Evolutionary conservation across 495 filamentous ascomycete species (phyloP).

Genomic region (Friedmanniomyces endolithicus): DNA sequence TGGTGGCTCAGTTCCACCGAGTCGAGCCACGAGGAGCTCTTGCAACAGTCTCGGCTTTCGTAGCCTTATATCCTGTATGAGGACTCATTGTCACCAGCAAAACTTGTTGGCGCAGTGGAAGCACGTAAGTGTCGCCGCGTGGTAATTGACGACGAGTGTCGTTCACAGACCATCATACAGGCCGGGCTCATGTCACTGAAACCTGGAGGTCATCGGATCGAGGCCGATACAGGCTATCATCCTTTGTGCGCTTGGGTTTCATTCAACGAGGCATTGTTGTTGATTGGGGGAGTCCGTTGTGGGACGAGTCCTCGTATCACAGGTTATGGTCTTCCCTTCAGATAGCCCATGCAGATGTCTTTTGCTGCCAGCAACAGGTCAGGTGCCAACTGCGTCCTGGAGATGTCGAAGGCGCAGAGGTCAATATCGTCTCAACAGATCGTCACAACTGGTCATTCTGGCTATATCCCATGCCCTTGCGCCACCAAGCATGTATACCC

Average conservation of each 20-base stretch:
- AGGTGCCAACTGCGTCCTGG: too few relatives aligned
- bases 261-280: background rate
- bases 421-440: background rate
- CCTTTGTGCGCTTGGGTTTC: background rate
- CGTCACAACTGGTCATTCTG: constrained; percentile 4
- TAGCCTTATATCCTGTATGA: too few relatives aligned
- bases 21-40: too few relatives aligned
- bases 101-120: background rate
- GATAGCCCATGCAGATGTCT: too few relatives aligned
- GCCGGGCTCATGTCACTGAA: constrained; percentile 3
- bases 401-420: background rate
- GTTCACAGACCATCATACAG: too few relatives aligned
- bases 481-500: constrained; percentile 29
- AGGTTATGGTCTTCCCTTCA: too few relatives aligned
- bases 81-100: too few relatives aligned
- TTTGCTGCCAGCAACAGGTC: too few relatives aligned
- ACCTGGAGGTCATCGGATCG: constrained; percentile 11
- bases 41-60: too few relatives aligned
- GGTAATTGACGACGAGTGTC: too few relatives aligned
- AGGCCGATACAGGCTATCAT: constrained; percentile 4
- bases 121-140: too few relatives aligned
- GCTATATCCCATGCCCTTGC: constrained; percentile 27
- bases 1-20: too few relatives aligned
- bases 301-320: background rate
- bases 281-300: background rate